phyloP scores from a whole-genome alignment of 768 basidiomycete species.

The Phaeotremella skinneri region DNA sequence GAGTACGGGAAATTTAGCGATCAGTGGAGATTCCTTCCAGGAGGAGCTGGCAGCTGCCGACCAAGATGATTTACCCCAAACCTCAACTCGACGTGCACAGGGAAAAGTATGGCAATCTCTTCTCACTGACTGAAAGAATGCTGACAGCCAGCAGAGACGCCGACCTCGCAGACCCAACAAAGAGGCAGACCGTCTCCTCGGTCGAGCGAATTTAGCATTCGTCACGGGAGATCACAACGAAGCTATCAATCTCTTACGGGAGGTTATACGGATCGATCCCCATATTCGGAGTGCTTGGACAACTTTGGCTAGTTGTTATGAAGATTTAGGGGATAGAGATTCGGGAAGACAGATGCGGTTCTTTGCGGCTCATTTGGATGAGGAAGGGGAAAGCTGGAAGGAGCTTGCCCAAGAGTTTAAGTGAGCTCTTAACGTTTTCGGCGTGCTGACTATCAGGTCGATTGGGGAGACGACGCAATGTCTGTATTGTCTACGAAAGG shows the following conservation, averaged over 20 bases:
- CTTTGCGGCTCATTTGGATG: slow-evolving; percentile 82
- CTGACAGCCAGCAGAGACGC: slow-evolving; percentile 2
- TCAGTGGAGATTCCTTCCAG: slow-evolving; percentile 16
- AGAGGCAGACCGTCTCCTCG: slow-evolving; percentile 60
- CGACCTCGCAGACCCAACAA: slow-evolving; percentile 57
- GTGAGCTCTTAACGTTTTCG: slow-evolving; percentile 54
- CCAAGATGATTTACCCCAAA: slow-evolving; percentile 18
- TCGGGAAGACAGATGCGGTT: slow-evolving; percentile 79
- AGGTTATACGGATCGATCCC: slow-evolving; percentile 91
- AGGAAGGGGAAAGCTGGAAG: slow-evolving; percentile 85
- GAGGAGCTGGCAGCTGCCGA: slow-evolving; percentile 16
- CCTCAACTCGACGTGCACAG: slow-evolving; percentile 7
- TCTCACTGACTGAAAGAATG: neutral
- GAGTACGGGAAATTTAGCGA: neutral
- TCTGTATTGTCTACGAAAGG: slow-evolving; percentile 85
- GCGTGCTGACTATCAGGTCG: slow-evolving; percentile 18
- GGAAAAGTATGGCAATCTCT: slow-evolving; percentile 7
- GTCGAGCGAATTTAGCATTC: slow-evolving; percentile 83
- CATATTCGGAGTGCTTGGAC: slow-evolving; percentile 79
- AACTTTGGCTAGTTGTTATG: slow-evolving; percentile 78
- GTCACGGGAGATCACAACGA: slow-evolving; percentile 66
- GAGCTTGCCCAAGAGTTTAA: slow-evolving; percentile 70
- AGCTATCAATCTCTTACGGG: slow-evolving; percentile 77
- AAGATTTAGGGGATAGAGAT: slow-evolving; percentile 65
- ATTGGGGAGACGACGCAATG: slow-evolving; percentile 58